Conservation (phyloP, 176 grass and related monocot genomes). For the Aegilops speltoides region DNA sequence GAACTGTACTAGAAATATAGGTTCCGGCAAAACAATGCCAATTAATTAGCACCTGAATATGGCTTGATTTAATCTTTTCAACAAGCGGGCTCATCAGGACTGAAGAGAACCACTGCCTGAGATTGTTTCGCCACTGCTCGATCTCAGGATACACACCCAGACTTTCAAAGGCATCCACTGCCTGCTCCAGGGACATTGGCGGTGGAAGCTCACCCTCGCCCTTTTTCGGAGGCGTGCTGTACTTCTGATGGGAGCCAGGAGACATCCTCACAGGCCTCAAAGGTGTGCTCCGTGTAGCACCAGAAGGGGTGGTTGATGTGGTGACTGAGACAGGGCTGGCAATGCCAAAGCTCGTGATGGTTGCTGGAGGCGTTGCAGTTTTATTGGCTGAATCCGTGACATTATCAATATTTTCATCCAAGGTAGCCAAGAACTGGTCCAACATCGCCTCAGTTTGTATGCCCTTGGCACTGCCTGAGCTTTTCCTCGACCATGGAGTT, state of each 20-base stretch:
- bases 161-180: constrained; percentile 64
- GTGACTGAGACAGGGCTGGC: constrained; percentile 67
- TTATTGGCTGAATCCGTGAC: constrained; percentile 56
- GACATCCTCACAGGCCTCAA: constrained; percentile 92
- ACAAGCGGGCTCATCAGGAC: constrained; percentile 76
- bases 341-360: constrained; percentile 51
- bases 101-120: constrained; percentile 96
- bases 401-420: constrained; percentile 70
- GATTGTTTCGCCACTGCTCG: constrained; percentile 78
- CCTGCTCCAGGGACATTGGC: constrained; percentile 88
- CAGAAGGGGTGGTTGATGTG: constrained; percentile 60
- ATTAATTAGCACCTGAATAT: constrained; percentile 66
- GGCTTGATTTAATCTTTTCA: constrained; percentile 78
- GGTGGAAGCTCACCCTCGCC: constrained; percentile 85
- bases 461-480: constrained; percentile 69
- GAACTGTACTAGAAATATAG: not conserved
- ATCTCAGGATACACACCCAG: constrained; percentile 89
- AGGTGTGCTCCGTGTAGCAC: constrained; percentile 71
- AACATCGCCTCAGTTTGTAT: constrained; percentile 88
- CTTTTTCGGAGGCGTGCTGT: constrained; percentile 78
- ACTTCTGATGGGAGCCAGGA: constrained; percentile 79
- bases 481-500: constrained; percentile 89
- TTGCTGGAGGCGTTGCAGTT: constrained; percentile 52
- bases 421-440: constrained; percentile 72
- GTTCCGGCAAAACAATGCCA: constrained; percentile 8